phyloP scores from a whole-genome alignment of 306 rosid species.

The Cucurbita ficifolia region DNA sequence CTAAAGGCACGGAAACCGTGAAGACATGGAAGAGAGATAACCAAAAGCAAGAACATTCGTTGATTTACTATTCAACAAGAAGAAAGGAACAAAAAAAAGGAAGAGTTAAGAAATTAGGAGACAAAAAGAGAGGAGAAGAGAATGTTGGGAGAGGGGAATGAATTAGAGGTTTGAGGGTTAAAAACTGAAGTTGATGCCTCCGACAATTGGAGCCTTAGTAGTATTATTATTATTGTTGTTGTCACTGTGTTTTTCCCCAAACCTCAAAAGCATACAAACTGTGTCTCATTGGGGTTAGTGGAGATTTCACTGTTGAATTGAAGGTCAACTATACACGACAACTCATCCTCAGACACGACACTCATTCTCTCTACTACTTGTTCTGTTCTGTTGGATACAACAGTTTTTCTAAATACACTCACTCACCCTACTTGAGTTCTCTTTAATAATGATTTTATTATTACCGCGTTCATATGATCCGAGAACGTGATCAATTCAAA shows the following conservation, averaged over 20 bases:
- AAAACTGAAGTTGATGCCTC: conserved; percentile 8
- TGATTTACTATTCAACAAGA: background rate
- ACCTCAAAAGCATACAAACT: conserved; percentile 32
- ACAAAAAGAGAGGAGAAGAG: background rate
- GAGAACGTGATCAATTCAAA: too few relatives aligned
- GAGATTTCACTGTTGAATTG: conserved; percentile 36
- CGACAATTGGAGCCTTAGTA: conserved; percentile 1
- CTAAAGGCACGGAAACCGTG: too few relatives aligned
- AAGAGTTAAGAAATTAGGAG: background rate
- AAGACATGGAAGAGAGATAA: too few relatives aligned
- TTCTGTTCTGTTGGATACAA: too few relatives aligned
- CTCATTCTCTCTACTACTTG: background rate
- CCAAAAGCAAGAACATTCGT: background rate
- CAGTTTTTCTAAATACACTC: too few relatives aligned
- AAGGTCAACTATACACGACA: conserved; percentile 80
- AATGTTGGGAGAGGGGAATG: background rate
- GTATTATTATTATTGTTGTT: background rate
- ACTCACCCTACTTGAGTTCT: too few relatives aligned
- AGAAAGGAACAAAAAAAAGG: background rate
- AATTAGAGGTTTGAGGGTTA: background rate
- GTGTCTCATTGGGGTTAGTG: conserved; percentile 42
- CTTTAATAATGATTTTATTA: too few relatives aligned
- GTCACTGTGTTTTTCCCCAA: conserved; percentile 8
- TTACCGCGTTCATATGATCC: too few relatives aligned
- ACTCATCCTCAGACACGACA: background rate